Base-by-base conservation (phyloP, 495 filamentous ascomycete genomes). In the Margaritispora aquatica region DNA sequence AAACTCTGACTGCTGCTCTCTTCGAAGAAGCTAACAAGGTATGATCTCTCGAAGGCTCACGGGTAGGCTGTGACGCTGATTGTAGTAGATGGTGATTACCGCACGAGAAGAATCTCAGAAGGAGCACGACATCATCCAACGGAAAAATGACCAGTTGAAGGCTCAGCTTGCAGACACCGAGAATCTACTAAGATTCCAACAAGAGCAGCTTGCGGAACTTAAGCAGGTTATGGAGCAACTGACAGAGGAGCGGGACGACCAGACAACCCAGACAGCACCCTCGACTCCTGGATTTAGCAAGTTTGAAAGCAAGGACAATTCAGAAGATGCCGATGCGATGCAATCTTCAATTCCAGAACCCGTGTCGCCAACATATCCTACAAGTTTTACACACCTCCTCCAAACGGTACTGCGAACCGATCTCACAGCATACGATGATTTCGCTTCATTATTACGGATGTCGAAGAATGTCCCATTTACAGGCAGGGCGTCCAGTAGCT, bases 11-110 rank as follows among this genome's bases (percentile, higher is more conserved):
- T 11, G 82, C 90, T 3, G 90, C 88, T 24, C 77, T 98, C 19
- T 97, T 98, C 61, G 90, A 96, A 69, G 93, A 97, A 77, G 94
- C 94, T 29, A 96, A 98, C 70, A 82, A 81, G 79, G 86, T 88
- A 71, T 31, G 70, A 48, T 49, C 17, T 1, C 31, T 36, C n/a
- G 36, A 31, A 27, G 26, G 54, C 48, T 59, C 50, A 22, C 15
- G 24, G 56, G 5, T 44, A 10, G 38, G 38, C 7, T 15, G 15
- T 10, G 20, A 38, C 59, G 55, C 73, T 80, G 60, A 79, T 56
- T 52, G 5, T 51, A 48, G 63, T 74, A 90, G 81, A 97, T 98
- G 94, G 94, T 98, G 55, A 88, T 92, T 52, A 86, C 86, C 21
- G 86, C 86, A 20, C 75, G 83, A 62, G 77, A 77, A 61, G 75